Conservation (phyloP, 768 basidiomycete genomes). For the Candolleomyces aberdarensis region DNA sequence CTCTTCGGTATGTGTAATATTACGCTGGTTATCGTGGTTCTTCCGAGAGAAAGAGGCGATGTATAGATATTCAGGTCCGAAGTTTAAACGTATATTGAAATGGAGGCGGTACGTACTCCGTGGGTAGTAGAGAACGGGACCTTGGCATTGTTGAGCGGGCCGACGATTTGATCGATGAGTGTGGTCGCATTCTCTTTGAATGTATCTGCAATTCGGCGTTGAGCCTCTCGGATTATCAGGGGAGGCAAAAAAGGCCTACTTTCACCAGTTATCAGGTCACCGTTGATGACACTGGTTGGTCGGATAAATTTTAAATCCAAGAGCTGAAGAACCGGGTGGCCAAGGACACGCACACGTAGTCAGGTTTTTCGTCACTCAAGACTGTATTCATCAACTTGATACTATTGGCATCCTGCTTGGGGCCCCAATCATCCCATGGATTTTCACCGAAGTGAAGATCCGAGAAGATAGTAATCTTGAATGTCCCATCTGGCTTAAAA, state of each 20-base stretch:
- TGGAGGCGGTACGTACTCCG: conserved; percentile 45
- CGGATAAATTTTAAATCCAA: conserved; percentile 5
- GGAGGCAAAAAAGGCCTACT: conserved; percentile 30
- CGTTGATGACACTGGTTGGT: conserved; percentile 56
- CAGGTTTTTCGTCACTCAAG: conserved; percentile 56
- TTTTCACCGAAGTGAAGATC: conserved; percentile 78
- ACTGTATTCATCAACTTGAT: conserved; percentile 54
- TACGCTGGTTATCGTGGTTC: conserved; percentile 74
- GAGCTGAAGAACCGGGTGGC: background rate
- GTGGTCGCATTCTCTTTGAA: conserved; percentile 64
- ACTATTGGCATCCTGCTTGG: conserved; percentile 64
- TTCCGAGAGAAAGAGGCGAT: conserved; percentile 19
- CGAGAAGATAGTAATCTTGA: conserved; percentile 73
- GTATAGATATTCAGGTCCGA: background rate
- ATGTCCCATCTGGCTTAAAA: conserved; percentile 57
- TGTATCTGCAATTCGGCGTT: conserved; percentile 41
- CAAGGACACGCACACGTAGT: conserved; percentile 56
- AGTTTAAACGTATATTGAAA: background rate
- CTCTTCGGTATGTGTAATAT: conserved; percentile 69
- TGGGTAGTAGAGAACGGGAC: conserved; percentile 69
- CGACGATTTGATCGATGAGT: conserved; percentile 62
- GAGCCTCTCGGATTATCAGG: background rate
- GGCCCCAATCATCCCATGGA: conserved; percentile 67
- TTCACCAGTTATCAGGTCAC: conserved; percentile 73
- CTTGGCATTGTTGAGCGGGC: conserved; percentile 51